These are phyloP conservation scores for Cutaneotrichosporon sp. DNA, from an alignment of 1,284 basidiomycete species.

Conservation along the genomic window DNA sequence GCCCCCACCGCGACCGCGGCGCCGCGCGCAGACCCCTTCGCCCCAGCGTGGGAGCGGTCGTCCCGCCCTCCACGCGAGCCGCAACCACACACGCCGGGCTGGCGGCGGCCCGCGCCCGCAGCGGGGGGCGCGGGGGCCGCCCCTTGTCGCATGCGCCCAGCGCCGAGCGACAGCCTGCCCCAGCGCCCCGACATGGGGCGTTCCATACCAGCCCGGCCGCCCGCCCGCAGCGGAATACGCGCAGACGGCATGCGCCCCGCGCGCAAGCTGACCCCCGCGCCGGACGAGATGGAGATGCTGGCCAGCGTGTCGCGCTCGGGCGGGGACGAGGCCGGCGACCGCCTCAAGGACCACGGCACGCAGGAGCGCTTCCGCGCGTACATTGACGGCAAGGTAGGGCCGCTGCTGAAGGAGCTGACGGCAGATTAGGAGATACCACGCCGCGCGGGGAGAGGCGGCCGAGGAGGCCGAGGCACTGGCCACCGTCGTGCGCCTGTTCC, in stretches of 20 bases:
- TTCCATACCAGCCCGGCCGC: too few species aligned
- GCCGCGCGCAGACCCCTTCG: too few species aligned
- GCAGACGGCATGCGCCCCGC: not conserved
- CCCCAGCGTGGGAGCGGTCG: too few species aligned
- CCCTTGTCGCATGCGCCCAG: too few species aligned
- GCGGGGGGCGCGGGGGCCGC: too few species aligned
- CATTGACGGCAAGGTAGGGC: conserved; percentile 45
- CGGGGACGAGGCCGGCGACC: conserved; percentile 50
- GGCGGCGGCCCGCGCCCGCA: too few species aligned
- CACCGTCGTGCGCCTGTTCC: conserved; percentile 47
- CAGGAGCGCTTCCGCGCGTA: conserved; percentile 47
- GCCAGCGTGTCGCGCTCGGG: conserved; percentile 45
- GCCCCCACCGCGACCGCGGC: not conserved
- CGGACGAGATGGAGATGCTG: conserved; percentile 41
- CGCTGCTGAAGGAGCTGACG: not conserved
- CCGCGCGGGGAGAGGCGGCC: conserved; percentile 8
- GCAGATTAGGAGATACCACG: conserved; percentile 17
- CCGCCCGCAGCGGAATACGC: not conserved
- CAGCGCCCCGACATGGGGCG: too few species aligned
- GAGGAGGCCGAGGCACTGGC: conserved; percentile 42
- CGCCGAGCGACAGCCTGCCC: too few species aligned
- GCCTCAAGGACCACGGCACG: conserved; percentile 44
- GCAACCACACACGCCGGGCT: too few species aligned
- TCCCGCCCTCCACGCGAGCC: not conserved
- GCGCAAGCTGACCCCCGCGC: conserved; percentile 7